These are phyloP conservation scores for Yamadazyma membranifaciens DNA, from an alignment of 1,139 yeast species.

Conservation along the genomic window DNA sequence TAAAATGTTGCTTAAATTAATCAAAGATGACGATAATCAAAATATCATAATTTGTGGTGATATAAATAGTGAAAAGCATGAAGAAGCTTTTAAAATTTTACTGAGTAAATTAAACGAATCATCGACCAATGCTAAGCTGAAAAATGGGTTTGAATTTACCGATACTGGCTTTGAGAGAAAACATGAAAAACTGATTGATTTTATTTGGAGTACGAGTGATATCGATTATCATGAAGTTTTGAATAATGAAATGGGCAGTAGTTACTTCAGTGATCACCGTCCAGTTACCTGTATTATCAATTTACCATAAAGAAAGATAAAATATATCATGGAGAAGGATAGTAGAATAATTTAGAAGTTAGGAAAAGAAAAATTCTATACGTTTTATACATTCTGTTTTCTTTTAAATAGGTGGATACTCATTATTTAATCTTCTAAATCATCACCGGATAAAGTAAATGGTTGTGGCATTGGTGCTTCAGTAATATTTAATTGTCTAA, in stretches of 20 bases:
- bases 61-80: constrained; percentile 16
- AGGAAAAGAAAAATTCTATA: neutral
- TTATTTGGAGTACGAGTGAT: constrained; percentile 27
- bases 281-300: constrained; percentile 35
- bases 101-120: constrained; percentile 24
- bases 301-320: constrained; percentile 6
- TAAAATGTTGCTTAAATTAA: constrained; percentile 30
- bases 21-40: constrained; percentile 22
- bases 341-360: neutral
- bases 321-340: neutral
- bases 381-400: no score
- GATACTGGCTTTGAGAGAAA: constrained; percentile 22
- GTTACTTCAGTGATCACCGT: constrained; percentile 44
- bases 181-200: constrained; percentile 24
- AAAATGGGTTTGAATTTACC: constrained; percentile 28
- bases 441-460: constrained; percentile 61
- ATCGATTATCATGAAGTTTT: constrained; percentile 36
- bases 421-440: constrained; percentile 34
- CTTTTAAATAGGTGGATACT: neutral
- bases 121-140: constrained; percentile 20
- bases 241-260: constrained; percentile 23
- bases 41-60: constrained; percentile 34
- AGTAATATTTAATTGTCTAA: constrained; percentile 74
- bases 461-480: constrained; percentile 95
- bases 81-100: constrained; percentile 21